Percentiles rank a stretch among this genome's conserved stretches.
Evolutionary conservation across 2,329 filamentous ascomycete genomes (phyloP).

Genomic region (Macrophomina pseudophaseolina): DNA sequence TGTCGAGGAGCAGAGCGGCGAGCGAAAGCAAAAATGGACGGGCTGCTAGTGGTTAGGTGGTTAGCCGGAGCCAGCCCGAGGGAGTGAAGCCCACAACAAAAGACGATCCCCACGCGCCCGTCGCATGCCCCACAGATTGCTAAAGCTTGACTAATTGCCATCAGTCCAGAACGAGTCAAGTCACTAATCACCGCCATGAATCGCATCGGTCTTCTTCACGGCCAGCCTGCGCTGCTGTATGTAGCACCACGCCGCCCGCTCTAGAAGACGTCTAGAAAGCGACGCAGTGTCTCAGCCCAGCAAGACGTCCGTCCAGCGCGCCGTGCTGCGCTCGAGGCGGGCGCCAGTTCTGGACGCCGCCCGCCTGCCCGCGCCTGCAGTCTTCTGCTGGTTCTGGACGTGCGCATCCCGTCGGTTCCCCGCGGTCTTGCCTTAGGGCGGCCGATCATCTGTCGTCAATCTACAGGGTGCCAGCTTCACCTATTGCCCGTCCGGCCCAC

Average conservation of each 20-base stretch:
- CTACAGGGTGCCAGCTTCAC: not conserved
- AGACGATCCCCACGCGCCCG: constrained; percentile 15
- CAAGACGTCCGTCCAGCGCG: not conserved
- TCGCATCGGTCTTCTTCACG: not conserved
- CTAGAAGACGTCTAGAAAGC: constrained; percentile 14
- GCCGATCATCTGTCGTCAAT: constrained; percentile 20
- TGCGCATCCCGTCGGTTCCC: not conserved
- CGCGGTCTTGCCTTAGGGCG: not conserved
- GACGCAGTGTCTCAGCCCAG: not conserved
- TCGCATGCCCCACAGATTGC: constrained; percentile 22
- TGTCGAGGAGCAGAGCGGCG: not conserved
- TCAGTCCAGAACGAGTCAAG: constrained; percentile 14
- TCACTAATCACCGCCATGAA: not conserved
- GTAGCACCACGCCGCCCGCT: not conserved
- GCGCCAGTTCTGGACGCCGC: not conserved
- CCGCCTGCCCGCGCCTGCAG: not conserved
- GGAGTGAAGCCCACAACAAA: constrained; percentile 19
- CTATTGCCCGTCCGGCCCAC: not conserved
- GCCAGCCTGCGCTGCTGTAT: not conserved
- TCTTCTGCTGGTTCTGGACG: not conserved
- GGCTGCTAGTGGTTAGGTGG: constrained; percentile 17
- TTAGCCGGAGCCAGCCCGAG: not conserved
- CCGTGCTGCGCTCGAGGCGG: not conserved
- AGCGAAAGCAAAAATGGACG: constrained; percentile 7
- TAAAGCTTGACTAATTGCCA: constrained; percentile 20